These are phyloP conservation scores for Cadophora sp. DNA, from an alignment of 2,329 filamentous ascomycete species.

Conservation along the genomic window DNA sequence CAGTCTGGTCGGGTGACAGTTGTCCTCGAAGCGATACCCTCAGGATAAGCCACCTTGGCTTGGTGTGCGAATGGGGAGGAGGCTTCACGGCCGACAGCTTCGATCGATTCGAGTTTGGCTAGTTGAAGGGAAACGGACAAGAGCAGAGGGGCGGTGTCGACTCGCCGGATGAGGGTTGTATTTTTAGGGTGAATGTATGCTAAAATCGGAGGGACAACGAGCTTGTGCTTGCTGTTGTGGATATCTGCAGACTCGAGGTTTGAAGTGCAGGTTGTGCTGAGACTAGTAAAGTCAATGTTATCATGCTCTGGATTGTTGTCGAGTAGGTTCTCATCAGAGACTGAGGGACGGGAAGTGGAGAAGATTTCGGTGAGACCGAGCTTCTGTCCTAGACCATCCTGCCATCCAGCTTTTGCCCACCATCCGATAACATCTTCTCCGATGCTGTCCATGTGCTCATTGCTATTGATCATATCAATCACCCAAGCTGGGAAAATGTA, in stretches of 20 bases:
- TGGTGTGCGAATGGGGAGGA: slow-evolving; percentile 79
- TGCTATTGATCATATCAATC: slow-evolving; percentile 79
- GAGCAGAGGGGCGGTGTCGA: slow-evolving; percentile 85
- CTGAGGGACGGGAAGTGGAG: slow-evolving; percentile 51
- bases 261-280: slow-evolving; percentile 45
- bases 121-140: slow-evolving; percentile 83
- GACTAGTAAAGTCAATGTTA: slow-evolving; percentile 39
- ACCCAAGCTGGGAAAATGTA: slow-evolving; percentile 96
- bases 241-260: slow-evolving; percentile 24
- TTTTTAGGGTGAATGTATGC: slow-evolving; percentile 77
- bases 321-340: slow-evolving; percentile 46
- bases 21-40: slow-evolving; percentile 79
- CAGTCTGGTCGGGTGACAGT: slow-evolving; percentile 85
- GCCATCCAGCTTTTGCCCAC: slow-evolving; percentile 97
- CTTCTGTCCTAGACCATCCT: slow-evolving; percentile 79
- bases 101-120: slow-evolving; percentile 79
- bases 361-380: slow-evolving; percentile 75
- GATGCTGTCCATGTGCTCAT: slow-evolving; percentile 85
- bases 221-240: slow-evolving; percentile 36
- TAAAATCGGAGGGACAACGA: slow-evolving; percentile 74
- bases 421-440: slow-evolving; percentile 91
- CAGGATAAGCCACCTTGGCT: slow-evolving; percentile 82
- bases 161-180: slow-evolving; percentile 74
- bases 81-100: slow-evolving; percentile 63
- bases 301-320: slow-evolving; percentile 41